These are phyloP conservation scores for Carex sylvatica DNA, from an alignment of 202 grass and related monocot species.

Conservation along the genomic window DNA sequence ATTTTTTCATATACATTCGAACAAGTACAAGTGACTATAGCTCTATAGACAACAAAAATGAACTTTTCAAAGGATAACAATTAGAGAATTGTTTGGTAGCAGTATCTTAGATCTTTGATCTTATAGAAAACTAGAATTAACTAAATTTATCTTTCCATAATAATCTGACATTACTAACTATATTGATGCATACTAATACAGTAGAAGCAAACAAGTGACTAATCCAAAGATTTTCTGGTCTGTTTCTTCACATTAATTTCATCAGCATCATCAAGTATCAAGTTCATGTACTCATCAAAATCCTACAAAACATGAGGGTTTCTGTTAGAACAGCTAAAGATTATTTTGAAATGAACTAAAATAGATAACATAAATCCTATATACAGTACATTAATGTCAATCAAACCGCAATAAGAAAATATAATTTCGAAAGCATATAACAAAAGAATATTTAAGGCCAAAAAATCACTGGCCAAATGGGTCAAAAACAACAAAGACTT, in stretches of 20 bases:
- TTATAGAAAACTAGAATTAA: not conserved
- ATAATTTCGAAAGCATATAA: not conserved
- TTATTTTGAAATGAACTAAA: constrained; percentile 3
- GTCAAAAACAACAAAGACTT: not conserved
- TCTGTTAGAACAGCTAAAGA: not conserved
- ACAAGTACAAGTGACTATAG: not conserved
- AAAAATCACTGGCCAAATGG: not conserved
- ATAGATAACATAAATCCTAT: not conserved
- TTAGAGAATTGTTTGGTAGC: not conserved
- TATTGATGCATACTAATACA: not conserved
- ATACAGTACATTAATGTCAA: not conserved
- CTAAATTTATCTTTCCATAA: constrained; percentile 6
- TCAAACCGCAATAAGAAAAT: not conserved
- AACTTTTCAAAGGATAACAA: not conserved
- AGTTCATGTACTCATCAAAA: constrained; percentile 90
- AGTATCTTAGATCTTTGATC: not conserved
- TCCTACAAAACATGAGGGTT: constrained; percentile 35
- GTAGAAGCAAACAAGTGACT: constrained; percentile 19
- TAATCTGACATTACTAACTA: not conserved
- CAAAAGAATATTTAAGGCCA: not conserved
- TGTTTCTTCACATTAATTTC: constrained; percentile 82
- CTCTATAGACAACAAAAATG: not conserved
- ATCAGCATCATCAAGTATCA: constrained; percentile 81
- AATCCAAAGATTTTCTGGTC: constrained; percentile 61
- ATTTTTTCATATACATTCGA: not conserved